Evolutionary conservation across 2,329 filamentous ascomycete species (phyloP).

Genomic region (Immersiporthe knoxdaviesiana): DNA sequence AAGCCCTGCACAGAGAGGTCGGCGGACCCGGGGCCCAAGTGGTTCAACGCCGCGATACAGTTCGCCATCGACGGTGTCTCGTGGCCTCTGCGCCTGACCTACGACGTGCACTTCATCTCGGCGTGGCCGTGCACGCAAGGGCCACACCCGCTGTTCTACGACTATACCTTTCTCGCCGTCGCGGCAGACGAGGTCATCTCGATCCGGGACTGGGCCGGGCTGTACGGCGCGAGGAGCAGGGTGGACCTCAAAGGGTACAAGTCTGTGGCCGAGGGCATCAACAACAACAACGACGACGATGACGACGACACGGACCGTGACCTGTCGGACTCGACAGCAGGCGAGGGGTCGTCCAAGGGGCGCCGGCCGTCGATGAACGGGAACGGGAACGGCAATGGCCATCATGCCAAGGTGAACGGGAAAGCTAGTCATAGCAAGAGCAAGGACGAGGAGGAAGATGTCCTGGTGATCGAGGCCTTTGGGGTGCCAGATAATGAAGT

Average conservation of each 20-base stretch:
- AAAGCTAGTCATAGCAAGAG: conserved; percentile 33
- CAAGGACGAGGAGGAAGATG: conserved; percentile 62
- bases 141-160: conserved; percentile 72
- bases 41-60: conserved; percentile 64
- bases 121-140: conserved; percentile 67
- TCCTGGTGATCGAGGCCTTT: conserved; percentile 73
- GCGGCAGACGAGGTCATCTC: conserved; percentile 67
- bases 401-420: conserved; percentile 22
- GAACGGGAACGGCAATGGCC: conserved; percentile 14
- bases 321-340: conserved; percentile 23
- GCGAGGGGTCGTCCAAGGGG: conserved; percentile 28
- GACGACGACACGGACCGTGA: conserved; percentile 14
- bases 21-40: conserved; percentile 40
- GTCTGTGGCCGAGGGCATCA: neutral
- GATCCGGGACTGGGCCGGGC: conserved; percentile 66
- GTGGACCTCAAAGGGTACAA: conserved; percentile 13
- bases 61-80: conserved; percentile 67
- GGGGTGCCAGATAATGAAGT: conserved; percentile 77
- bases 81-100: conserved; percentile 65
- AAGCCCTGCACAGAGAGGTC: conserved; percentile 45
- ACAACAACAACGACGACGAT: neutral
- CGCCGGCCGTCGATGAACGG: conserved; percentile 7
- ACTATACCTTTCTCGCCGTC: conserved; percentile 65
- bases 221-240: conserved; percentile 39
- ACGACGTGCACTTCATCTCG: conserved; percentile 68